phyloP scores from a whole-genome alignment of 768 basidiomycete genomes.

The Cubamyces lactineus region DNA sequence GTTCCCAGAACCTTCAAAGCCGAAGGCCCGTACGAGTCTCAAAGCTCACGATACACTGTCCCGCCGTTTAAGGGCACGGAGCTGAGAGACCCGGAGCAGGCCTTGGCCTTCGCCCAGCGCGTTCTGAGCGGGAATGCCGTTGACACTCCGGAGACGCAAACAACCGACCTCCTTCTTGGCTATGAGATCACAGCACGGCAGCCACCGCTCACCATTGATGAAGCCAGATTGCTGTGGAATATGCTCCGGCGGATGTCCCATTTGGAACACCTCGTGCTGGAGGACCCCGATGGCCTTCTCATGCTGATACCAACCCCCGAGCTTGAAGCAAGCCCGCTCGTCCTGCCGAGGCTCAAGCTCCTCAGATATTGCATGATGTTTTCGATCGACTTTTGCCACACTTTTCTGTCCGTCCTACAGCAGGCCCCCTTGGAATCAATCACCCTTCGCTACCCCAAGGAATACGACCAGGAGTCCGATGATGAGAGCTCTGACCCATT shows the following conservation, averaged over 20 bases:
- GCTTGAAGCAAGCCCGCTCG: neutral
- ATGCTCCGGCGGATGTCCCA: conserved; percentile 5
- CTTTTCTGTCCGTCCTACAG: neutral
- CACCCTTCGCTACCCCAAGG: neutral
- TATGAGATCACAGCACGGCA: neutral
- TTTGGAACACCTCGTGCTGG: neutral
- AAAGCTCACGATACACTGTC: neutral
- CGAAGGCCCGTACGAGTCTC: neutral
- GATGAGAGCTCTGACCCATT: neutral
- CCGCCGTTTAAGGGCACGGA: neutral
- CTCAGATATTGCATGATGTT: conserved; percentile 3
- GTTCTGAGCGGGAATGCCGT: neutral
- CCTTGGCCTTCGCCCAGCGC: neutral
- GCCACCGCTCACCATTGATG: neutral
- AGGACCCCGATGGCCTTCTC: conserved; percentile 3
- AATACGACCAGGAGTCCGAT: conserved; percentile 1
- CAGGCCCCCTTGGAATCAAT: neutral
- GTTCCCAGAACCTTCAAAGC: neutral
- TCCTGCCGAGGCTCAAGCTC: neutral
- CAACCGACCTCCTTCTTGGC: neutral
- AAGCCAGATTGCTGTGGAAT: neutral
- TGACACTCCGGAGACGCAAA: neutral
- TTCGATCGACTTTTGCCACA: conserved; percentile 1
- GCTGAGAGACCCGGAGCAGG: neutral
- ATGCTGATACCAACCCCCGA: neutral